Evolutionary conservation across 2,329 filamentous ascomycete species (phyloP).

Genomic region (Trichophyton simii): DNA sequence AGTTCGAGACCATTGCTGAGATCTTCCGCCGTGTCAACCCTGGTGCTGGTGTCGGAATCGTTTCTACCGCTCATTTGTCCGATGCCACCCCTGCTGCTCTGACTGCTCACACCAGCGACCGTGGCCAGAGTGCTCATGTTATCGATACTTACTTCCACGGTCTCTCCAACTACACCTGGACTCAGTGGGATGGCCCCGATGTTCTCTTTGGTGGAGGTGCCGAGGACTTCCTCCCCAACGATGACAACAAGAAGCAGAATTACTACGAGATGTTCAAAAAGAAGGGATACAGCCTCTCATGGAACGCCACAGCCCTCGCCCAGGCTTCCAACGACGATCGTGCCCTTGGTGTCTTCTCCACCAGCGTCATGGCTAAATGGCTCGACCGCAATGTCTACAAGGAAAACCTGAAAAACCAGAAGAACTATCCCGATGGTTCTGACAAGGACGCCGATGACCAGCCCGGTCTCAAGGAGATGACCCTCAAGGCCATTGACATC

Average conservation of each 20-base stretch:
- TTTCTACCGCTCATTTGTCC: conserved; percentile 61
- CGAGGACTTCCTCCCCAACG: conserved; percentile 61
- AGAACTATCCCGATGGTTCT: conserved; percentile 57
- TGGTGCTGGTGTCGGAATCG: conserved; percentile 49
- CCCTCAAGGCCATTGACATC: conserved; percentile 70
- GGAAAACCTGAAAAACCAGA: conserved; percentile 52
- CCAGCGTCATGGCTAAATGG: conserved; percentile 68
- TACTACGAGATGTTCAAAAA: conserved; percentile 60
- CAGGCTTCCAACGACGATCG: conserved; percentile 46
- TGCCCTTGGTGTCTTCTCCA: conserved; percentile 66
- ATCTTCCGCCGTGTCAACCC: conserved; percentile 56
- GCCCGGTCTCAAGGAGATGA: conserved; percentile 80
- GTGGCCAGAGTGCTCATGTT: conserved; percentile 56
- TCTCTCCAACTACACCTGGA: conserved; percentile 77
- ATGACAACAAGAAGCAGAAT: conserved; percentile 57
- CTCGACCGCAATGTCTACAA: conserved; percentile 72
- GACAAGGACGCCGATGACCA: conserved; percentile 56
- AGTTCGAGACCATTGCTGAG: conserved; percentile 65
- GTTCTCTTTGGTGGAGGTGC: conserved; percentile 74
- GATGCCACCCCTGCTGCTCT: conserved; percentile 73
- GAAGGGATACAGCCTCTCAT: conserved; percentile 56
- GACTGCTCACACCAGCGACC: conserved; percentile 58
- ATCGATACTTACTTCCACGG: conserved; percentile 67
- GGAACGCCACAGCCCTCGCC: conserved; percentile 61
- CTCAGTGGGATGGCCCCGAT: conserved; percentile 58